Percentiles rank a stretch among this genome's conserved stretches.
phyloP scores from a whole-genome alignment of 805 yeast species.

The Torulaspora microellipsoides region DNA sequence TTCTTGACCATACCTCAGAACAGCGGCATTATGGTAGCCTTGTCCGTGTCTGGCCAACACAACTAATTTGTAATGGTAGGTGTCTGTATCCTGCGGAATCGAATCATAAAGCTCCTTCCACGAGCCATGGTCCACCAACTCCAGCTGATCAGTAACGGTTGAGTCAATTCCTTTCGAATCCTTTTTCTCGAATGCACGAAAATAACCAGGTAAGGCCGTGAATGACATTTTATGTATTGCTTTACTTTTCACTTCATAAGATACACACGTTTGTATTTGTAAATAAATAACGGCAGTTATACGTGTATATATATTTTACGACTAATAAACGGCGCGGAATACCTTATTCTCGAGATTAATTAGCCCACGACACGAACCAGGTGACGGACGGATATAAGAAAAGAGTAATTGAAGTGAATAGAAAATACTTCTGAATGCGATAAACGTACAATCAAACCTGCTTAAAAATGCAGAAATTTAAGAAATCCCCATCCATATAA shows the following conservation, averaged over 20 bases:
- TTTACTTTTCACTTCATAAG: no score
- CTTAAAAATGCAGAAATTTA: no score
- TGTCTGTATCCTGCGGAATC: slow-evolving; percentile 20
- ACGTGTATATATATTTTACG: neutral
- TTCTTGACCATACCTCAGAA: slow-evolving; percentile 49
- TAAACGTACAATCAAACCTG: no score
- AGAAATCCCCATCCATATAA: no score
- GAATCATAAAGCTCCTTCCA: slow-evolving; percentile 23
- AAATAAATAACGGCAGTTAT: no score
- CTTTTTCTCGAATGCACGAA: slow-evolving; percentile 16
- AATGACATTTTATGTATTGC: neutral
- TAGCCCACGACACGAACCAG: no score
- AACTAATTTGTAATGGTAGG: slow-evolving; percentile 19
- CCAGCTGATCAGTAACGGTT: slow-evolving; percentile 15
- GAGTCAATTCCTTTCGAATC: slow-evolving; percentile 16
- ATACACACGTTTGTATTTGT: no score
- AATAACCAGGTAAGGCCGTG: slow-evolving; percentile 27
- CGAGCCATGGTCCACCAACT: slow-evolving; percentile 12
- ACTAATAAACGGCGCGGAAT: neutral
- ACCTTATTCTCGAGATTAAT: no score
- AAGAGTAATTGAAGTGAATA: no score
- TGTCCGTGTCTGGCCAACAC: slow-evolving; percentile 56
- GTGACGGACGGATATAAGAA: no score
- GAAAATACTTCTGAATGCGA: no score
- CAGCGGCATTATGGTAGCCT: slow-evolving; percentile 58